Evolutionary conservation across 192 early-diverging fungal genomes (phyloP).

Genomic region (Paraglomus occultum): DNA sequence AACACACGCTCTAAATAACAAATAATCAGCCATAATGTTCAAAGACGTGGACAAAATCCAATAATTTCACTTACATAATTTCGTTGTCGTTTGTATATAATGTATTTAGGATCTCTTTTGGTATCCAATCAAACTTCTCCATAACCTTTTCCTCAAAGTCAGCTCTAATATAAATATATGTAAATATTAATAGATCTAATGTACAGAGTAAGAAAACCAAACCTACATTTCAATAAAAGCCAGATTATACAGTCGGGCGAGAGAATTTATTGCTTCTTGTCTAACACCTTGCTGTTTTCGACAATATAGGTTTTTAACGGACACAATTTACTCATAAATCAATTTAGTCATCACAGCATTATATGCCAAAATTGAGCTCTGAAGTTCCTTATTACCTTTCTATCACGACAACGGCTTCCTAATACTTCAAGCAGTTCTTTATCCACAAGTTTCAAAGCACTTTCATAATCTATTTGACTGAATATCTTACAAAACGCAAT

Average conservation of each 20-base stretch:
- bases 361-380: too few relatives aligned
- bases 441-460: constrained; percentile 53
- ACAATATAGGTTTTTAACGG: too few relatives aligned
- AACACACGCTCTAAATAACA: constrained; percentile 44
- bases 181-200: background rate
- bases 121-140: constrained; percentile 81
- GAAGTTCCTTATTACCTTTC: constrained; percentile 53
- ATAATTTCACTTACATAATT: constrained; percentile 54
- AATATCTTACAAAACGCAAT: constrained; percentile 67
- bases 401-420: constrained; percentile 85
- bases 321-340: too few relatives aligned
- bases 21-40: constrained; percentile 24
- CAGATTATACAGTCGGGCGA: constrained; percentile 72
- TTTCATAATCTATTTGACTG: constrained; percentile 62
- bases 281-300: constrained; percentile 48
- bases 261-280: constrained; percentile 72
- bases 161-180: constrained; percentile 24
- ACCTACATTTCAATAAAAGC: constrained; percentile 70
- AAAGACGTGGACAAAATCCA: background rate
- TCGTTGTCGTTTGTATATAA: constrained; percentile 84
- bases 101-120: constrained; percentile 74
- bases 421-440: constrained; percentile 58
- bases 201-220: background rate
- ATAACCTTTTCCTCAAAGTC: constrained; percentile 51
- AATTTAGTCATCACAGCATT: too few relatives aligned